Conservation (phyloP, 371 early-diverging fungal species). For the Actinomortierella wolfii region DNA sequence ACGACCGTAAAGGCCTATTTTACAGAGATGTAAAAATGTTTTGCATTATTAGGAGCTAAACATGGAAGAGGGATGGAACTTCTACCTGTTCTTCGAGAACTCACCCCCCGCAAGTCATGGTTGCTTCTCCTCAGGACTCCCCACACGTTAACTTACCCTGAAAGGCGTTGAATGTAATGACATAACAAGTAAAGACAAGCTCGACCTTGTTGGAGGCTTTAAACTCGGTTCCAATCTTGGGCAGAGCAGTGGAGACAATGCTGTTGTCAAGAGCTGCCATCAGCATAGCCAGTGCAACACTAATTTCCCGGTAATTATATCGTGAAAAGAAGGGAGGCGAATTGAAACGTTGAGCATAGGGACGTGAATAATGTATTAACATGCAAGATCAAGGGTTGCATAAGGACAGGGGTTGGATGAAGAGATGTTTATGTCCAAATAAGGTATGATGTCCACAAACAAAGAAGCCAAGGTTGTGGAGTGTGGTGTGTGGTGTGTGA, state of each 20-base stretch:
- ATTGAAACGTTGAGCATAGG: neutral
- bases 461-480: no score
- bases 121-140: no score
- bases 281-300: conserved; percentile 57
- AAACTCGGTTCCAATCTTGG: conserved; percentile 50
- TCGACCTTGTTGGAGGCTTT: conserved; percentile 51
- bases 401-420: no score
- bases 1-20: conserved; percentile 37
- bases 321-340: neutral
- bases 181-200: conserved; percentile 56
- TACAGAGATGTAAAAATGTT: neutral
- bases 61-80: neutral
- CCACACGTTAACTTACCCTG: conserved; percentile 39
- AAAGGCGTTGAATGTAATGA: conserved; percentile 52
- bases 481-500: no score
- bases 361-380: neutral
- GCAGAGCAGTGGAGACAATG: conserved; percentile 50
- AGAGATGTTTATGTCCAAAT: no score
- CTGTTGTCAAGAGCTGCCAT: conserved; percentile 67
- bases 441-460: no score
- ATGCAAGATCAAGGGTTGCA: neutral
- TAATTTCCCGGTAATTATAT: neutral
- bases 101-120: neutral
- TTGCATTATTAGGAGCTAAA: neutral
- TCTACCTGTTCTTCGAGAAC: neutral